Base-by-base conservation (phyloP, 345 rosid genomes). In the Adansonia digitata region DNA sequence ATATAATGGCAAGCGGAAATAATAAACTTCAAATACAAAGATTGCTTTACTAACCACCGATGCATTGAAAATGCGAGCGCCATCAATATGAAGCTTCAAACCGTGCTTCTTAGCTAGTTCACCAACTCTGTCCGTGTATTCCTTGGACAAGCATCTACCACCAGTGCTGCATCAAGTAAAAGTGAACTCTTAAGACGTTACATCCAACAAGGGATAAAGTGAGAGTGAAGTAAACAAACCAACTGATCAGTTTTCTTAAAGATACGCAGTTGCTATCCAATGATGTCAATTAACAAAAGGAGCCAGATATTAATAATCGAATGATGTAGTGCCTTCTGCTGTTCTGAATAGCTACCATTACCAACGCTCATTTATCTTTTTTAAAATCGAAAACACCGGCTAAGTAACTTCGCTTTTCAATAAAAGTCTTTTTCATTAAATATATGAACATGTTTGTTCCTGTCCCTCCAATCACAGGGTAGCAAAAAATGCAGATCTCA, bases 41-140 rank as follows among this genome's bases (percentile, higher is more conserved):
- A 49, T n/a, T 11, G 15, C 69, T 79, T 35, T 53, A 86, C 99
- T 90, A 78, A 91, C 99, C 72, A 83, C 71, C 66, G 99, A 81
- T 20, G 99, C 98, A 81, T 91, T 95, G 85, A 93, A 93, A 78
- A 95, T 89, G 71, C 94, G 91, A 86, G 99, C 99, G 46, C 99
- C 99, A 1, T 95, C 98, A 13, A 95, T 90, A 69, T 95, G 98
- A 86, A 93, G 94, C 87, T 91, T 91, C 82, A 95, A 79, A 29
- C 89, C 92, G 77, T 95, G 87, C 77, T 87, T 90, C 82, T 86
- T 89, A 34, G 98, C 97, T 49, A 93, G 48, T 73, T 90, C 91
- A 67, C 98, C 97, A 17, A 93, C 96, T 52, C 52, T 76, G 80
- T 93, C 90, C 1, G 84, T 87, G 35, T 93, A 93, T 60, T 91